Conservation (phyloP, 2,329 filamentous ascomycete genomes). For the Colletotrichum camelliae region DNA sequence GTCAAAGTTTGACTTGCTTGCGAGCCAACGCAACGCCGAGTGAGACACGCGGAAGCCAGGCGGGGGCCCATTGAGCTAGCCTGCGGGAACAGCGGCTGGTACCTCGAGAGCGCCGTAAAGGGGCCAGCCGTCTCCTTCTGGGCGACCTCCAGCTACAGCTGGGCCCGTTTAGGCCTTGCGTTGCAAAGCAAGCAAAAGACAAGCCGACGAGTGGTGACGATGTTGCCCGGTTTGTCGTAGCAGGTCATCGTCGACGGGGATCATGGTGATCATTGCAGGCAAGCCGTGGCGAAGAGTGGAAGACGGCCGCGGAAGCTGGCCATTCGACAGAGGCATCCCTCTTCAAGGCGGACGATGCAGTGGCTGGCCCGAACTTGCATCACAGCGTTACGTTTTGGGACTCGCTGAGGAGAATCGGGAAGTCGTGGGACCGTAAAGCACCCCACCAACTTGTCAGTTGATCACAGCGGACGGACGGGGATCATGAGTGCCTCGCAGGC, state of each 20-base stretch:
- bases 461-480: neutral
- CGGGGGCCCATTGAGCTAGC: neutral
- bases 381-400: constrained; percentile 6
- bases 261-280: neutral
- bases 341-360: constrained; percentile 1
- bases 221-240: neutral
- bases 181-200: neutral
- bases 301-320: neutral
- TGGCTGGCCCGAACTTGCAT: constrained; percentile 1
- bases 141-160: neutral
- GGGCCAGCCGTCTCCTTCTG: neutral
- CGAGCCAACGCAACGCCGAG: neutral
- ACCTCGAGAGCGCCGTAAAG: neutral
- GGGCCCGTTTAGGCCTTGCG: neutral
- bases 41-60: neutral
- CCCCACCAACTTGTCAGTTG: constrained; percentile 10
- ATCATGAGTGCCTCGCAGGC: neutral
- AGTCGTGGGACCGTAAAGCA: neutral
- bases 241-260: neutral
- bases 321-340: neutral
- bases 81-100: constrained; percentile 12
- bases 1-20: neutral
- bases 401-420: constrained; percentile 8
- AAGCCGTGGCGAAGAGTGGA: neutral
- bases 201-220: neutral